A percentile compares a stretch with the other conserved stretches of the same genome.
Conservation (phyloP, 148 eudicot genomes). For the Chenopodium berlandieri region DNA sequence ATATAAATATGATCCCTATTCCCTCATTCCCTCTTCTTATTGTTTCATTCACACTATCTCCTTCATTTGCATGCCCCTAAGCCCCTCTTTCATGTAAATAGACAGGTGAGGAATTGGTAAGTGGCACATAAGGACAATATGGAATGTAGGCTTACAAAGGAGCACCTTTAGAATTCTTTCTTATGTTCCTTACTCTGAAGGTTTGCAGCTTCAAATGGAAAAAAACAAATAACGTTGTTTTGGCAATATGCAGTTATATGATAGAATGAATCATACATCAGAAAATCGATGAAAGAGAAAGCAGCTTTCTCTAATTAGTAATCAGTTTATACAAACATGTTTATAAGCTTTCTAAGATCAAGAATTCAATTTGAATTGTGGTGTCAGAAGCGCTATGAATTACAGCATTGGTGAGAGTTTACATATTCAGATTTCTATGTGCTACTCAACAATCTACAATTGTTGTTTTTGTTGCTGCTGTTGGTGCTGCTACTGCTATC, state of each 20-base stretch:
- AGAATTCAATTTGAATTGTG: slow-evolving; percentile 11
- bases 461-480: neutral
- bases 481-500: slow-evolving; percentile 5
- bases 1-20: no score
- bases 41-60: no score
- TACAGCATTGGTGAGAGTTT: slow-evolving; percentile 13
- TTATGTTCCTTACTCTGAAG: no score
- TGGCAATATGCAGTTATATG: neutral
- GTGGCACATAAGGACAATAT: no score
- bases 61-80: no score
- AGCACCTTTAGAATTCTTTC: no score
- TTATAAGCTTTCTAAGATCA: slow-evolving; percentile 1
- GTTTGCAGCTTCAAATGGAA: no score
- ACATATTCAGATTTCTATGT: neutral
- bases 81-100: no score
- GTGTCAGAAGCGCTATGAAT: slow-evolving; percentile 18
- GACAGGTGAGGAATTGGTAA: no score
- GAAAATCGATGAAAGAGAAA: neutral
- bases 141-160: no score
- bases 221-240: no score
- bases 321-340: slow-evolving; percentile 17
- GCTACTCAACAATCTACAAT: slow-evolving; percentile 9
- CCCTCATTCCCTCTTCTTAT: no score
- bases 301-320: slow-evolving; percentile 12
- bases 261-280: neutral